Percentiles rank a stretch among this genome's conserved stretches.
Evolutionary conservation across 352 stramenopile genomes (phyloP).

Genomic region (Globisporangium heterothallicum): DNA sequence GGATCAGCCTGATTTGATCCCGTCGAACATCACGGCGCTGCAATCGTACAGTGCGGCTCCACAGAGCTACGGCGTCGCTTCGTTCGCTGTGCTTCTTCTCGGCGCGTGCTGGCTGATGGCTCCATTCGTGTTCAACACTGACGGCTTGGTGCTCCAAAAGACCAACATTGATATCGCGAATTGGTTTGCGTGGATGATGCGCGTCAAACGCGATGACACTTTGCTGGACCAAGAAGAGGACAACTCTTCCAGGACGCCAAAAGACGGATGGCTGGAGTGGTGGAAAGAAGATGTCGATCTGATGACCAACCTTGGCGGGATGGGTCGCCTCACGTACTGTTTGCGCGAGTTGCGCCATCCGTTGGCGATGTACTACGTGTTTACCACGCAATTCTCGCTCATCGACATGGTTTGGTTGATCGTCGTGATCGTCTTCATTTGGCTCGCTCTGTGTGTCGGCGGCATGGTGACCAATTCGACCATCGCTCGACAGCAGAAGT

Average conservation of each 20-base stretch:
- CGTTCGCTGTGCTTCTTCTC: conserved; percentile 79
- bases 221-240: conserved; percentile 29
- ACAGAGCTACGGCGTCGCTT: conserved; percentile 75
- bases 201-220: conserved; percentile 38
- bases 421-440: conserved; percentile 42
- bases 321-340: conserved; percentile 71
- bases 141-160: conserved; percentile 80
- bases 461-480: conserved; percentile 38
- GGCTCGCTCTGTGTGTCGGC: conserved; percentile 47
- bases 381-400: conserved; percentile 60
- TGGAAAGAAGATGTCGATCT: conserved; percentile 67
- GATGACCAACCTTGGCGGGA: conserved; percentile 56
- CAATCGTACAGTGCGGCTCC: conserved; percentile 44
- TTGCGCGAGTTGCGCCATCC: conserved; percentile 75
- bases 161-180: conserved; percentile 75
- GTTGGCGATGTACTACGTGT: conserved; percentile 80
- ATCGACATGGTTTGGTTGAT: conserved; percentile 40
- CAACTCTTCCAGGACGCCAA: conserved; percentile 35
- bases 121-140: conserved; percentile 87
- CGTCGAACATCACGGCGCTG: conserved; percentile 66
- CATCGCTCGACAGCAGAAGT: conserved; percentile 51
- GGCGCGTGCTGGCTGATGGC: conserved; percentile 78
- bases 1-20: conserved; percentile 38
- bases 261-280: conserved; percentile 73
- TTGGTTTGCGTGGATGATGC: conserved; percentile 87